phyloP scores from a whole-genome alignment of 2,329 filamentous ascomycete species.

The Penicillium sp. region DNA sequence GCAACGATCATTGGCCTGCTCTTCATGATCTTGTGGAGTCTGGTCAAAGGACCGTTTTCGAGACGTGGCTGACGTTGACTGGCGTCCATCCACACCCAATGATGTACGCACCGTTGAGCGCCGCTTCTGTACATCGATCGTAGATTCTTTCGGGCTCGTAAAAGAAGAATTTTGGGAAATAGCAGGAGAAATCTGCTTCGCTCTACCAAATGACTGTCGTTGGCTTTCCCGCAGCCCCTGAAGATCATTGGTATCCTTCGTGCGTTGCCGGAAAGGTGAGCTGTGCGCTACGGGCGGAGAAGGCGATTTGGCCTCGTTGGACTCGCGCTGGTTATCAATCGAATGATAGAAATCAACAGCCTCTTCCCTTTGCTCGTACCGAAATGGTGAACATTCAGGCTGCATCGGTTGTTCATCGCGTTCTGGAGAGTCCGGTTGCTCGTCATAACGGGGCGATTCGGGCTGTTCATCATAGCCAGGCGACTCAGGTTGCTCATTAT shows the following conservation, averaged over 20 bases:
- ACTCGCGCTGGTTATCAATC: conserved; percentile 9
- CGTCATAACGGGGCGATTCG: background rate
- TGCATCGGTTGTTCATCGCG: conserved; percentile 15
- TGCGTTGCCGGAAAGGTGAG: conserved; percentile 30
- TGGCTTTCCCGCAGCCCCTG: background rate
- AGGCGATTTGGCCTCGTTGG: conserved; percentile 30
- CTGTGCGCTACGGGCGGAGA: conserved; percentile 29
- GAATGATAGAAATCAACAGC: conserved; percentile 26
- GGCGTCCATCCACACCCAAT: conserved; percentile 7
- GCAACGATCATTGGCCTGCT: conserved; percentile 21
- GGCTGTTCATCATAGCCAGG: background rate
- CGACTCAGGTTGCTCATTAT: background rate
- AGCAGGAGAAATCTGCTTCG: conserved; percentile 2
- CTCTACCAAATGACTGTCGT: background rate
- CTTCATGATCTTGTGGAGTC: conserved; percentile 20
- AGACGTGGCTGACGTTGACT: conserved; percentile 11
- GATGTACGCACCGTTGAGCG: conserved; percentile 14
- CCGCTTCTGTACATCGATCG: conserved; percentile 15
- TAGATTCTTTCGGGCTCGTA: conserved; percentile 4
- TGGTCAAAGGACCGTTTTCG: conserved; percentile 26
- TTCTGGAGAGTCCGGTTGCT: conserved; percentile 1
- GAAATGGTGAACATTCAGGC: conserved; percentile 37
- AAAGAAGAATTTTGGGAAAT: conserved; percentile 2
- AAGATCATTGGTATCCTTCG: background rate
- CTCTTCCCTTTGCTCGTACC: conserved; percentile 26